Base-by-base conservation (phyloP, 2,329 filamentous ascomycete genomes). In the Lecanosticta acicola region DNA sequence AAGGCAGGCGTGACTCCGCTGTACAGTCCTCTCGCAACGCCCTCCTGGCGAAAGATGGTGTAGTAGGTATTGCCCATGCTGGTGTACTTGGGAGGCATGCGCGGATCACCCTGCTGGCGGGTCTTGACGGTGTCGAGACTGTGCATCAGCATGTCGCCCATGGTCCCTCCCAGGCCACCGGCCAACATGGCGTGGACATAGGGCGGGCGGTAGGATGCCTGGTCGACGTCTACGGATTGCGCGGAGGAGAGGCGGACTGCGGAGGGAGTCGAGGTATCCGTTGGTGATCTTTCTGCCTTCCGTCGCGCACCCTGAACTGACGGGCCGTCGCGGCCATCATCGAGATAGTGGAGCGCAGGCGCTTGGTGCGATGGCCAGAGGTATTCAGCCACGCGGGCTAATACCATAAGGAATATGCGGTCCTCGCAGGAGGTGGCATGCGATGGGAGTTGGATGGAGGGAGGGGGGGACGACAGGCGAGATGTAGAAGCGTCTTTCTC, bases 71-170 rank as follows among this genome's bases (percentile, higher is more conserved):
- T 86, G 32, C 85, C 86, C 67, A 97, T 82, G 13, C 88, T 91
- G 9, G 85, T 84, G 70, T 98, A 98, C 70, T 87, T 94, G 1
- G 93, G 85, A 17, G 93, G 93, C 50, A 95, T 79, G 65, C 93
- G 85, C 36, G 91, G 90, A 63, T 97, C 93, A 61, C 91, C 93
- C 70, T 98, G 93, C 67, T 98, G 94, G 58, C 93, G 81, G 38
- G 93, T 98, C 72, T 98, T 98, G 60, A 98, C 93, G 1, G 93
- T 98, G 68, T 98, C 93, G 62, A 98, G 79, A 37, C 91, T 97
- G 72, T 98, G 93, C 93, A 98, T 98, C 56, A 98, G 74, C 78
- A 98, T 85, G 68, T 98, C 93, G 48, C 94, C 93, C 45, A 85
- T 94, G 13, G 87, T 90, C 43, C 93, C 93, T 62, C 94, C 93